Conservation (phyloP, 2,329 filamentous ascomycete genomes). For the Nemania diffusa region DNA sequence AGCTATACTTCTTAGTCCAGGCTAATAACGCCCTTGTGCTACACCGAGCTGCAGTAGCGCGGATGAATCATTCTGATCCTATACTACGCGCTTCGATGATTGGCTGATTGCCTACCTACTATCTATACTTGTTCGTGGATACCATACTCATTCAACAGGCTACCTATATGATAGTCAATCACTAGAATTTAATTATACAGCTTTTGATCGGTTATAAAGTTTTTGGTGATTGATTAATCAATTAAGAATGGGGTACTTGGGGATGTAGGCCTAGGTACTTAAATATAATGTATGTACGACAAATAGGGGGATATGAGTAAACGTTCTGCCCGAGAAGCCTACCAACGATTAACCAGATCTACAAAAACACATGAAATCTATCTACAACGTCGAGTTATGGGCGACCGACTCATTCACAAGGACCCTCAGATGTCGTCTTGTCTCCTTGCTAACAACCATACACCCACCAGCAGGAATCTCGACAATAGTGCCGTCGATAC, state of each 20-base stretch:
- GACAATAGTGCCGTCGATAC: constrained; percentile 91
- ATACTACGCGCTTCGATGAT: constrained; percentile 29
- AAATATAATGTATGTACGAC: too few relatives aligned
- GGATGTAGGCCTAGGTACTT: too few relatives aligned
- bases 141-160: constrained; percentile 16
- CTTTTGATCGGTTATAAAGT: too few relatives aligned
- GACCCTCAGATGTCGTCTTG: constrained; percentile 55
- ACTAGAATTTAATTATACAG: too few relatives aligned
- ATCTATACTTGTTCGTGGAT: too few relatives aligned
- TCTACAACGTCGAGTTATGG: neutral
- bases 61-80: constrained; percentile 46
- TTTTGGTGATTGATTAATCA: too few relatives aligned
- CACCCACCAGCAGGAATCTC: constrained; percentile 75
- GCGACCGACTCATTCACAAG: constrained; percentile 50
- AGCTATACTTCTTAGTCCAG: neutral
- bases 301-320: too few relatives aligned
- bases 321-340: too few relatives aligned
- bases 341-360: too few relatives aligned
- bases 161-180: neutral
- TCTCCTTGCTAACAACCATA: constrained; percentile 70
- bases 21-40: too few relatives aligned
- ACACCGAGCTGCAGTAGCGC: constrained; percentile 30
- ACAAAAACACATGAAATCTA: neutral
- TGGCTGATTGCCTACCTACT: constrained; percentile 27
- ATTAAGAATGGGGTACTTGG: too few relatives aligned